phyloP scores from a whole-genome alignment of 495 filamentous ascomycete genomes.

The Aspergillus leporis region DNA sequence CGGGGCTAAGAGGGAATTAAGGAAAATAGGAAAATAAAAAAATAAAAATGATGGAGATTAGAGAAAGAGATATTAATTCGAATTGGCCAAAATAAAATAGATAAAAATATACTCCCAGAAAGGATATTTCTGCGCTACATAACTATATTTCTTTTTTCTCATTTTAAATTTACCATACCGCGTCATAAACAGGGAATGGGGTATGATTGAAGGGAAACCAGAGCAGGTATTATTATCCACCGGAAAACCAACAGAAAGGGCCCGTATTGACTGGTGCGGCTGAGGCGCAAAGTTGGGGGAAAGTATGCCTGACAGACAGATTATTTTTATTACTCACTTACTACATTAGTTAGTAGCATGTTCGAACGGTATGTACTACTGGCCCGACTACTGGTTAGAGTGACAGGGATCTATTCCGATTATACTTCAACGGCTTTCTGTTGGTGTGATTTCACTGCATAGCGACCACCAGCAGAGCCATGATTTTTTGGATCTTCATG shows the following conservation, averaged over 20 bases:
- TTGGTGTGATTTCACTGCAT: conserved; percentile 13
- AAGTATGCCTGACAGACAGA: conserved; percentile 14
- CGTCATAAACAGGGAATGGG: background rate
- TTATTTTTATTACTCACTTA: conserved; percentile 18
- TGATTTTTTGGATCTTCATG: conserved; percentile 3
- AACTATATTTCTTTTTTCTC: background rate
- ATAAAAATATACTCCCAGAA: background rate
- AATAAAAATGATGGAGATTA: background rate
- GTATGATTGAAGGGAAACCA: background rate
- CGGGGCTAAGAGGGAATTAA: background rate
- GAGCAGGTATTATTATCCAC: background rate
- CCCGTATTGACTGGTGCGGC: conserved; percentile 21
- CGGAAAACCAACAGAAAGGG: conserved; percentile 9
- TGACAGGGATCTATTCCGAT: background rate
- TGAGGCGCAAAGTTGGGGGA: conserved; percentile 26
- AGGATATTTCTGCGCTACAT: background rate
- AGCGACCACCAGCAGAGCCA: background rate
- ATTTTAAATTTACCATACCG: background rate
- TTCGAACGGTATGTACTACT: background rate
- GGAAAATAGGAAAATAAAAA: background rate
- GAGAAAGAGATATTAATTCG: too few relatives aligned
- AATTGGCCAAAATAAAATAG: background rate
- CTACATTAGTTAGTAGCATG: background rate
- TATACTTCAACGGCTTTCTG: conserved; percentile 21
- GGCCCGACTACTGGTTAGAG: background rate